Conservation (phyloP, 495 filamentous ascomycete species). For the Aspergillus nidulans region DNA sequence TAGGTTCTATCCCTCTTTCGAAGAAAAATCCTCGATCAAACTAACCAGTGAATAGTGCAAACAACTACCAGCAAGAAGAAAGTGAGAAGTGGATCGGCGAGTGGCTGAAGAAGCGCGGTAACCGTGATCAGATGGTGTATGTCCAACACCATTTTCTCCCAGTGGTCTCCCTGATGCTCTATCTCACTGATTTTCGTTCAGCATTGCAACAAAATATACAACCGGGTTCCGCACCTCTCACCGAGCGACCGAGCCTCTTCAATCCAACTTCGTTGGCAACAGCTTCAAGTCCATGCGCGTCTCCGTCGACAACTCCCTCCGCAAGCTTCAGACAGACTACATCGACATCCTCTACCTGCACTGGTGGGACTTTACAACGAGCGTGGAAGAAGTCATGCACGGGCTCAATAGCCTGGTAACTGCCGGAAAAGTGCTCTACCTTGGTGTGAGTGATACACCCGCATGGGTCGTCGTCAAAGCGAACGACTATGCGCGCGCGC, state of each 20-base stretch:
- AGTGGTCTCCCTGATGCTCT: background rate
- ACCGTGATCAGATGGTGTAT: conserved; percentile 56
- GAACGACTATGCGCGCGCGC: conserved; percentile 32
- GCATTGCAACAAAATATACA: conserved; percentile 67
- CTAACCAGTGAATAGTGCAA: conserved; percentile 18
- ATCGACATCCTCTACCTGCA: conserved; percentile 51
- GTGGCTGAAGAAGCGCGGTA: conserved; percentile 48
- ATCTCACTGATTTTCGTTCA: background rate
- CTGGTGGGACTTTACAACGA: conserved; percentile 45
- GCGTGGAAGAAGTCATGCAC: conserved; percentile 43
- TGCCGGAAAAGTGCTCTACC: conserved; percentile 43
- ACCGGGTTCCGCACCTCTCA: conserved; percentile 23
- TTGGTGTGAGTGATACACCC: conserved; percentile 40
- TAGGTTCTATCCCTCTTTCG: background rate
- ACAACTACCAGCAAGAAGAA: conserved; percentile 51
- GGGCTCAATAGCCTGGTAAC: conserved; percentile 34
- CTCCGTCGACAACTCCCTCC: conserved; percentile 49
- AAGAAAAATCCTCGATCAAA: background rate
- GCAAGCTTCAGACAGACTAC: conserved; percentile 62
- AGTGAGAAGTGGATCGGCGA: conserved; percentile 51
- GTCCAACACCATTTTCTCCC: background rate
- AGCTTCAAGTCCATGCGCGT: conserved; percentile 51
- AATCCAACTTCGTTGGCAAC: conserved; percentile 56
- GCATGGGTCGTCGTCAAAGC: conserved; percentile 37
- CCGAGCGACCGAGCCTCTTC: background rate